Conservation (phyloP, 768 basidiomycete species). For the Pholiota molesta region DNA sequence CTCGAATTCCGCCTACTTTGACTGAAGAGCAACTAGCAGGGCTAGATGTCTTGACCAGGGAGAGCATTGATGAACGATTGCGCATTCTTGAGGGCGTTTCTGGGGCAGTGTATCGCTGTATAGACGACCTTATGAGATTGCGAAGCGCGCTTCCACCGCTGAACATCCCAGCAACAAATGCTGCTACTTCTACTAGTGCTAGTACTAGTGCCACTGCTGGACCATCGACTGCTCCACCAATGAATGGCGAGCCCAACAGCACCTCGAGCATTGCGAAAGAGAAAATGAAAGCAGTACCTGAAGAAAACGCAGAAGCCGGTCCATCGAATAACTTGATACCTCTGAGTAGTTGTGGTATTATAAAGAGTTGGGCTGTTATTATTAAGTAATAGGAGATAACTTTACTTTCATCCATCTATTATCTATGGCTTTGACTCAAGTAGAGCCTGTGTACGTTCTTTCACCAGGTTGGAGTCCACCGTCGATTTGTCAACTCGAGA, state of each 20-base stretch:
- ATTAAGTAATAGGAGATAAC: background rate
- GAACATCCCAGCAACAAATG: conserved; percentile 14
- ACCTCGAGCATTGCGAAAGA: conserved; percentile 15
- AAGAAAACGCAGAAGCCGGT: conserved; percentile 3
- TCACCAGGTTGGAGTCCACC: conserved; percentile 62
- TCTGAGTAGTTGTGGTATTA: background rate
- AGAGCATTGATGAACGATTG: conserved; percentile 85
- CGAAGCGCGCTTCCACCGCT: conserved; percentile 66
- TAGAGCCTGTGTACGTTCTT: conserved; percentile 44
- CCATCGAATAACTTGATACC: background rate
- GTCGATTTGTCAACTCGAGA: conserved; percentile 56
- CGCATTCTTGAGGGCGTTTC: conserved; percentile 80
- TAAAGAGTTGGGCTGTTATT: background rate
- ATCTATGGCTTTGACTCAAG: conserved; percentile 12
- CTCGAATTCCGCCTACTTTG: conserved; percentile 45
- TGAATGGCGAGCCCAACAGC: background rate
- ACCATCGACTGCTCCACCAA: background rate
- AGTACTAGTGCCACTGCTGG: background rate
- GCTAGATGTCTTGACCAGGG: conserved; percentile 70
- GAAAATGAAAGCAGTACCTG: conserved; percentile 18
- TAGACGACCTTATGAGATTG: conserved; percentile 78
- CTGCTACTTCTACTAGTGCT: background rate
- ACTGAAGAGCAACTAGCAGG: conserved; percentile 65
- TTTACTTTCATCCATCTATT: background rate
- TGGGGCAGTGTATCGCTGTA: conserved; percentile 67